These are phyloP conservation scores for Aspergillus aculeatus DNA, from an alignment of 2,329 filamentous ascomycete species.

Conservation along the genomic window DNA sequence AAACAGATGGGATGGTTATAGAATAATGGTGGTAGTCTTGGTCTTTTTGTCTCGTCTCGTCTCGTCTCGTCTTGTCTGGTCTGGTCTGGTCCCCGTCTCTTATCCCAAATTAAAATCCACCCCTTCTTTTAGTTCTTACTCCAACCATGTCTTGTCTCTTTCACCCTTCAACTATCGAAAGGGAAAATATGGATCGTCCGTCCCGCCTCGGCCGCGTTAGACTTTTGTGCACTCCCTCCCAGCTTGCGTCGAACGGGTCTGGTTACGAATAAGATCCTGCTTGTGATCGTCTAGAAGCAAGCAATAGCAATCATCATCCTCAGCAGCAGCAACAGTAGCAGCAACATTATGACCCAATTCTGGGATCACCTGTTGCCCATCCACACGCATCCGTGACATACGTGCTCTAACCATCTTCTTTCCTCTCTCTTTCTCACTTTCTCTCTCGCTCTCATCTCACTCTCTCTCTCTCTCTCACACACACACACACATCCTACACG, in stretches of 20 bases:
- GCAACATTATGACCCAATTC: background rate
- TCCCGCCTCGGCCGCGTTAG: slow-evolving; percentile 16
- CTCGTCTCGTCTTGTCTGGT: background rate
- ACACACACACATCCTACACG: too few species aligned
- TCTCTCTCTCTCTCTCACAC: too few species aligned
- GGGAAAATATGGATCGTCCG: slow-evolving; percentile 19
- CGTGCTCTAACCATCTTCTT: background rate
- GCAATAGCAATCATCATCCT: background rate
- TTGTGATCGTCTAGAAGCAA: background rate
- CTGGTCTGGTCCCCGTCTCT: background rate
- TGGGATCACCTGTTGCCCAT: background rate
- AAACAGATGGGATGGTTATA: too few species aligned
- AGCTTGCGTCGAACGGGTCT: background rate
- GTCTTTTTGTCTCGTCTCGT: too few species aligned
- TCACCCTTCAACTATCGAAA: background rate
- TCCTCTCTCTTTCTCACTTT: too few species aligned
- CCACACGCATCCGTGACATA: background rate
- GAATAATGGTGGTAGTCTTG: too few species aligned
- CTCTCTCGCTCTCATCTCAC: too few species aligned
- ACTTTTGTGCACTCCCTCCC: slow-evolving; percentile 3
- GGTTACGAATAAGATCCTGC: background rate
- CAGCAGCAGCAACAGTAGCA: background rate
- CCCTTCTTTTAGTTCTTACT: background rate
- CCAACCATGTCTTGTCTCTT: background rate
- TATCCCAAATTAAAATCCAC: background rate